A percentile compares a stretch with the other conserved stretches of the same genome.
These are phyloP conservation scores for Microstegium vimineum DNA, from an alignment of 176 grass and related monocot species.

Conservation along the genomic window DNA sequence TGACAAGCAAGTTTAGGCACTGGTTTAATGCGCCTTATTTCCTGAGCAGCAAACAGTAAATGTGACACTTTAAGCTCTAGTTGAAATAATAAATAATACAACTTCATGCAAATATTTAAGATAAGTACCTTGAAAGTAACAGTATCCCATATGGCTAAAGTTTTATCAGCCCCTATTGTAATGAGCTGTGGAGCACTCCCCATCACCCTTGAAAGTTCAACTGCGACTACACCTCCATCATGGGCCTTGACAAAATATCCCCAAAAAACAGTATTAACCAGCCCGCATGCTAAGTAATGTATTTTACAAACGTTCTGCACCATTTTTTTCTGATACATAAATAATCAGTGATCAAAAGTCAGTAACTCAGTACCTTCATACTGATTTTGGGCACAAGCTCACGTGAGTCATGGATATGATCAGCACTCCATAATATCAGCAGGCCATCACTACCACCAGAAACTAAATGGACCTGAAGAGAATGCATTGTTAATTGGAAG, in stretches of 20 bases:
- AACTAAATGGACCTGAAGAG: conserved; percentile 80
- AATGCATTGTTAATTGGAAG: conserved; percentile 22
- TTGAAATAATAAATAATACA: conserved; percentile 18
- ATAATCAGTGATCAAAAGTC: background rate
- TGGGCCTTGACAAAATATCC: conserved; percentile 59
- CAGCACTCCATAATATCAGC: conserved; percentile 92
- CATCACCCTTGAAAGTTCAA: conserved; percentile 97
- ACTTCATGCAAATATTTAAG: conserved; percentile 9
- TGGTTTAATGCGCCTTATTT: conserved; percentile 98
- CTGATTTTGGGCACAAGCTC: conserved; percentile 98
- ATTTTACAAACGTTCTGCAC: conserved; percentile 6
- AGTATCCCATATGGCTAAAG: conserved; percentile 97
- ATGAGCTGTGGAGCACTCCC: conserved; percentile 96
- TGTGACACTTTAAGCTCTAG: background rate
- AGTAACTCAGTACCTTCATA: conserved; percentile 82
- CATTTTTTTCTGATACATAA: background rate
- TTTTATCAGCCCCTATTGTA: conserved; percentile 97
- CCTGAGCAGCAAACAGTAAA: conserved; percentile 48
- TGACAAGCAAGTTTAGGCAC: conserved; percentile 97
- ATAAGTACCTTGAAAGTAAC: conserved; percentile 86
- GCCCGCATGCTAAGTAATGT: background rate
- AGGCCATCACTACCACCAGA: conserved; percentile 96
- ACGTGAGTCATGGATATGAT: conserved; percentile 89
- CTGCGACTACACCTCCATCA: conserved; percentile 93
- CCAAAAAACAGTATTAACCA: conserved; percentile 23